Base-by-base conservation (phyloP, 345 rosid genomes). In the Brassica rapa region DNA sequence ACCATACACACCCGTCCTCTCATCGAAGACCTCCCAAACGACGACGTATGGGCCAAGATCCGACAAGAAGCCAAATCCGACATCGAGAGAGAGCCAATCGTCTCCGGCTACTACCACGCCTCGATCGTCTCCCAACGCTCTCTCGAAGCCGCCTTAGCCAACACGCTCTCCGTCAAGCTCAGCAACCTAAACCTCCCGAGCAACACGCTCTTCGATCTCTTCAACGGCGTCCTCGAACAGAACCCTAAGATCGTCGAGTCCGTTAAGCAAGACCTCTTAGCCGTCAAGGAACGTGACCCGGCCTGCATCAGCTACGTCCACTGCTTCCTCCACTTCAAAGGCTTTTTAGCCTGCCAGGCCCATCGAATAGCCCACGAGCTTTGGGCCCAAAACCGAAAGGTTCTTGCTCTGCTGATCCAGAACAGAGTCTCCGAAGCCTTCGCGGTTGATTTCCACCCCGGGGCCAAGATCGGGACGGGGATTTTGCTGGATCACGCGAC, bases 381-480 rank as follows among this genome's bases (percentile, higher is more conserved):
- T 7, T 95, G 99, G 99, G 78, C 75, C 0, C 90, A 86, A 68
- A 84, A 90, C 16, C 75, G 97, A 46, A 67, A 84, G 35, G 68
- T 85, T 14, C 33, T 95, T 12, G 97, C 98, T 14, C 62, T 95
- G 56, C 12, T 95, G 82, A 89, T 92, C 4, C 97, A 94, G 72
- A 94, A 86, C 76, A 81, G 97, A 73, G 96, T 86, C 1, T 88
- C 91, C 0, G 97, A 89, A 53, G 87, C 88, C 35, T 92, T 91
- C n/a, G 88, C 89, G 0, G 95, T 91, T 12, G 98, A 95, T 75
- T 91, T 95, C 53, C 99, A 95, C 83, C 99, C 98, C 0, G 99
- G 99, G 0, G 98, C 98, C 1, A 84, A 75, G 73, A 87, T 95
- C 3, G 98, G 98, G 25, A 68, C 77, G 0, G 98, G 96, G 76